Evolutionary conservation across 176 grass and related monocot species (phyloP).

Genomic region (Aegilops umbellulata): DNA sequence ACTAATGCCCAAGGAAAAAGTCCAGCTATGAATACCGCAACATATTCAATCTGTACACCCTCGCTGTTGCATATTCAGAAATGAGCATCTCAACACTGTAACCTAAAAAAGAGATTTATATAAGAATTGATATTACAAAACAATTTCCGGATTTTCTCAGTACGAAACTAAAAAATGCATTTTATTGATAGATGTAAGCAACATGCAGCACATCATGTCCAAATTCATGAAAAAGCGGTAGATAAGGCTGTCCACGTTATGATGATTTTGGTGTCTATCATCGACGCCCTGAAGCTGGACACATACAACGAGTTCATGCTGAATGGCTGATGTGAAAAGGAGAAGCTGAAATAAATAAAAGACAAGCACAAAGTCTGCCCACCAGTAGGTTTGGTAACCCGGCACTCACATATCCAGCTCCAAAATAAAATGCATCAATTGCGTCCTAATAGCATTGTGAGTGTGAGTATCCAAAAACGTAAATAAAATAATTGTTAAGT

Average conservation of each 20-base stretch:
- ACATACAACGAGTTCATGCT: constrained; percentile 16
- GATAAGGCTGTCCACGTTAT: constrained; percentile 52
- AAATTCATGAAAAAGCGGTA: constrained; percentile 66
- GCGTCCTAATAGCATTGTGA: constrained; percentile 44
- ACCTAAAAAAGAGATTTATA: neutral
- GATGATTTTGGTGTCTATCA: too few species aligned
- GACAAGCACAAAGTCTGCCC: constrained; percentile 16
- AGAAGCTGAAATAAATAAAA: neutral
- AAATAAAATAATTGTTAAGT: neutral
- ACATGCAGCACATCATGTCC: constrained; percentile 47
- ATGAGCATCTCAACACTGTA: constrained; percentile 10
- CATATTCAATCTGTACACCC: constrained; percentile 68
- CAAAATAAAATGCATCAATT: constrained; percentile 35
- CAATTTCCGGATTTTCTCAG: neutral
- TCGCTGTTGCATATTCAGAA: constrained; percentile 53
- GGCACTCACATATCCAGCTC: constrained; percentile 20
- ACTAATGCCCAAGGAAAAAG: constrained; percentile 81
- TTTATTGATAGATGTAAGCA: neutral
- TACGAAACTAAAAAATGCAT: neutral
- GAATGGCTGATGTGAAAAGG: neutral
- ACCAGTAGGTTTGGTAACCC: constrained; percentile 50
- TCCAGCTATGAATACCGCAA: constrained; percentile 64
- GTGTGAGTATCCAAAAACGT: neutral
- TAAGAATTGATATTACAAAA: constrained; percentile 3
- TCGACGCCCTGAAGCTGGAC: constrained; percentile 32